A percentile compares a stretch with the other conserved stretches of the same genome.
Conservation (phyloP, 352 stramenopile genomes). For the Globisporangium orthogonon region DNA sequence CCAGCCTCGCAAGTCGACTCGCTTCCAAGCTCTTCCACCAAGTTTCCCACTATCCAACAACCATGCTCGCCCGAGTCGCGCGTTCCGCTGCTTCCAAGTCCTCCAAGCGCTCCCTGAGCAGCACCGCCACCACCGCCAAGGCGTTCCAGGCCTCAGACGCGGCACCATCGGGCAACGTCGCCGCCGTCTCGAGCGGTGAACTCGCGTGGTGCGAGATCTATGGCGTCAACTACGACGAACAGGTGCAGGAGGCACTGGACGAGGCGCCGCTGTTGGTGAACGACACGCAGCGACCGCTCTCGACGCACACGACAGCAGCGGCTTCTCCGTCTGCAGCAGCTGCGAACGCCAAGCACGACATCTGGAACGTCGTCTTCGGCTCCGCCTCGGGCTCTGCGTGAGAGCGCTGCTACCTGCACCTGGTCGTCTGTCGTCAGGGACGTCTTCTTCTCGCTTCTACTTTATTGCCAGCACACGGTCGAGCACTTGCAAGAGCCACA, state of each 20-base stretch:
- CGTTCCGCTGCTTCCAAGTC: conserved; percentile 16
- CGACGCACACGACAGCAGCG: background rate
- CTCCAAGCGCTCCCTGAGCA: conserved; percentile 23
- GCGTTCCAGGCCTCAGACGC: conserved; percentile 20
- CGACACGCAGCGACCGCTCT: conserved; percentile 16
- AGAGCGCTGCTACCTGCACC: background rate
- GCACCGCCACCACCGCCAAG: conserved; percentile 15
- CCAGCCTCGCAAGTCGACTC: background rate
- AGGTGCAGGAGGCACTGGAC: conserved; percentile 52
- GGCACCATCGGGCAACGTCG: background rate
- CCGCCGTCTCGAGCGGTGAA: conserved; percentile 35
- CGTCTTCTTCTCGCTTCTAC: background rate
- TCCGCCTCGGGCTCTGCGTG: background rate
- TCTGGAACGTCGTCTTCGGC: conserved; percentile 49
- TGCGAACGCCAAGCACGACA: conserved; percentile 24
- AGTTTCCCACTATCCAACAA: background rate
- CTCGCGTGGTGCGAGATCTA: conserved; percentile 76
- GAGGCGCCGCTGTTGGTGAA: conserved; percentile 40
- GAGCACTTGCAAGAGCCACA: no score
- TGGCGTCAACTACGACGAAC: conserved; percentile 64
- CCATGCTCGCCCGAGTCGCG: conserved; percentile 24
- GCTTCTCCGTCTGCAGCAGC: conserved; percentile 1
- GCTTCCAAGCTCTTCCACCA: no score
- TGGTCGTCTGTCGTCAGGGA: background rate
- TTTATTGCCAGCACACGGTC: background rate